These are phyloP conservation scores for Tuber microsphaerosporum DNA, from an alignment of 495 filamentous ascomycete genomes.

Conservation along the genomic window DNA sequence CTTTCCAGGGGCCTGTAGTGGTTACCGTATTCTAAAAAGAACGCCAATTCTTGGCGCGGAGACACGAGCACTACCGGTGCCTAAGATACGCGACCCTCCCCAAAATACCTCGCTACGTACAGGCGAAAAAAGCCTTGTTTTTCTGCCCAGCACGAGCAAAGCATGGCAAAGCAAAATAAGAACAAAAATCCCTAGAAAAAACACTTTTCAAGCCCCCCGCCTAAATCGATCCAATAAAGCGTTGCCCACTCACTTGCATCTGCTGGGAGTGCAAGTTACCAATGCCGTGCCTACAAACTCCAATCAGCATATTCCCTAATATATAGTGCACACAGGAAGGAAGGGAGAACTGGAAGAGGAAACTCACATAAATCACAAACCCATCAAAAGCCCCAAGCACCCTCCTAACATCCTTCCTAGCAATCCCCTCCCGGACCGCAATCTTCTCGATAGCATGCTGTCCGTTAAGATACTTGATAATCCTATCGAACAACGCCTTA, in stretches of 20 bases:
- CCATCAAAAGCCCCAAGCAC: constrained; percentile 58
- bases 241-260: background rate
- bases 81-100: background rate
- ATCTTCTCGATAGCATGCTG: constrained; percentile 81
- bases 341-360: background rate
- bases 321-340: background rate
- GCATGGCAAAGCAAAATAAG: background rate
- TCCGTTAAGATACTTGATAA: constrained; percentile 82
- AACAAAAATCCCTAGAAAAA: background rate
- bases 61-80: background rate
- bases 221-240: background rate
- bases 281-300: constrained; percentile 5
- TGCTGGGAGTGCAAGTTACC: background rate
- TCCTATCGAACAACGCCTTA: constrained; percentile 42
- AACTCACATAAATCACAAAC: constrained; percentile 45
- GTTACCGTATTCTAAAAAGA: background rate
- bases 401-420: constrained; percentile 71
- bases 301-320: background rate
- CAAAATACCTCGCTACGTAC: background rate
- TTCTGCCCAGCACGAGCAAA: background rate
- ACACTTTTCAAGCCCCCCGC: background rate
- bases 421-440: constrained; percentile 68
- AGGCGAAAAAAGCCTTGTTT: background rate
- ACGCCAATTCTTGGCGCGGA: background rate
- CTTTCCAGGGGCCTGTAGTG: background rate